Evolutionary conservation across 2,329 filamentous ascomycete species (phyloP).

Genomic region (Hyphodiscus sp.): DNA sequence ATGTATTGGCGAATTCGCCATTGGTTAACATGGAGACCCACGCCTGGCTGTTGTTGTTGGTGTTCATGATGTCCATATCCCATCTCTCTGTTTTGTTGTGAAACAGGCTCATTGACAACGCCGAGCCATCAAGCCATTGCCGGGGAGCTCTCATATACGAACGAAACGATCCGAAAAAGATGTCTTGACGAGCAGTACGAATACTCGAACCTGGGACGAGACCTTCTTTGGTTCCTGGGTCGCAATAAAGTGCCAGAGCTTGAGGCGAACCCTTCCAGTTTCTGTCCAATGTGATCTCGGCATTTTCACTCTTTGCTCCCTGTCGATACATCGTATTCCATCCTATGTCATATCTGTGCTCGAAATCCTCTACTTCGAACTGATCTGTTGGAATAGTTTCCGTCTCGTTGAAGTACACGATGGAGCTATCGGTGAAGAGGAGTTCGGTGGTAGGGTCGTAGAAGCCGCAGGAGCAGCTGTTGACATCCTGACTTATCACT

Average conservation of each 20-base stretch:
- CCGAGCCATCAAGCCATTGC: slow-evolving; percentile 33
- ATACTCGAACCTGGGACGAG: slow-evolving; percentile 38
- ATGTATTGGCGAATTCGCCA: slow-evolving; percentile 32
- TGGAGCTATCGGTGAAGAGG: slow-evolving; percentile 41
- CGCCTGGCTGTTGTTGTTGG: slow-evolving; percentile 32
- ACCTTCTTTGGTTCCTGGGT: slow-evolving; percentile 5
- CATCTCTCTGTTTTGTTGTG: slow-evolving; percentile 39
- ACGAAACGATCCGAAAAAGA: slow-evolving; percentile 42
- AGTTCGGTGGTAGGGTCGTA: slow-evolving; percentile 33
- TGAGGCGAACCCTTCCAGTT: background rate
- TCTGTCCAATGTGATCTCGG: slow-evolving; percentile 28
- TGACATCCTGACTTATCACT: slow-evolving; percentile 2
- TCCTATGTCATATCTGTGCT: slow-evolving; percentile 39
- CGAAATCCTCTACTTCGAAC: slow-evolving; percentile 35
- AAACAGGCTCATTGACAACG: slow-evolving; percentile 39
- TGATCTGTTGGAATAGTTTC: slow-evolving; percentile 27
- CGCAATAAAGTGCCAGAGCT: slow-evolving; percentile 6
- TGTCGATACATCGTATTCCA: slow-evolving; percentile 40
- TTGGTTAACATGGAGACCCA: slow-evolving; percentile 35
- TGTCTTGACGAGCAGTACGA: slow-evolving; percentile 37
- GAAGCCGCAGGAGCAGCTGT: slow-evolving; percentile 40
- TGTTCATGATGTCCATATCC: slow-evolving; percentile 40
- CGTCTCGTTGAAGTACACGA: slow-evolving; percentile 46
- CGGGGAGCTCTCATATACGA: slow-evolving; percentile 36
- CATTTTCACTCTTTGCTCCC: slow-evolving; percentile 35